phyloP scores from a whole-genome alignment of 176 grass and related monocot genomes.

The Aegilops longissima region DNA sequence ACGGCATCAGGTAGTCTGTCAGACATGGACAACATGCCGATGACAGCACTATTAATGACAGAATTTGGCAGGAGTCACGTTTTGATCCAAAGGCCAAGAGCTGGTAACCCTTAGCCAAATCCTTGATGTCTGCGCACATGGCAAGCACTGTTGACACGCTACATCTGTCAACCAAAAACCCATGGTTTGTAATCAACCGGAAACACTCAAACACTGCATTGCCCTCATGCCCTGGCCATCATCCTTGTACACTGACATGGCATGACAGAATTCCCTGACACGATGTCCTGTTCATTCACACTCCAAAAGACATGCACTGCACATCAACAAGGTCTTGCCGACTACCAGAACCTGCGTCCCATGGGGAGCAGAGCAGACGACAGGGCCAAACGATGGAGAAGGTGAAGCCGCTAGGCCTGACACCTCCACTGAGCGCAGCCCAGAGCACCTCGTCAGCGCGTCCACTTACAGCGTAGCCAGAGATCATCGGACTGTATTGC shows the following conservation, averaged over 20 bases:
- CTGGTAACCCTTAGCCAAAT: slow-evolving; percentile 68
- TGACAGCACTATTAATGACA: slow-evolving; percentile 62
- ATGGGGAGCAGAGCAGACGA: slow-evolving; percentile 30
- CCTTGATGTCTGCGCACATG: slow-evolving; percentile 40
- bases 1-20: slow-evolving; percentile 54
- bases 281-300: slow-evolving; percentile 48
- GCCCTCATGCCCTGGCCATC: background rate
- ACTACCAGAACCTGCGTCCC: slow-evolving; percentile 57
- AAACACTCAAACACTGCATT: slow-evolving; percentile 54
- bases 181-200: slow-evolving; percentile 39
- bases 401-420: slow-evolving; percentile 55
- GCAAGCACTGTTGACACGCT: slow-evolving; percentile 53
- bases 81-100: slow-evolving; percentile 68
- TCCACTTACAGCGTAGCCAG: slow-evolving; percentile 40
- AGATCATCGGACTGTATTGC: slow-evolving; percentile 56
- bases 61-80: slow-evolving; percentile 58
- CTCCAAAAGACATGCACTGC: slow-evolving; percentile 43
- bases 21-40: slow-evolving; percentile 63
- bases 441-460: slow-evolving; percentile 23
- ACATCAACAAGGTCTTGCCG: slow-evolving; percentile 46
- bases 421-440: slow-evolving; percentile 4
- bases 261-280: slow-evolving; percentile 75
- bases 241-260: slow-evolving; percentile 56
- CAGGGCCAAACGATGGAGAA: slow-evolving; percentile 53
- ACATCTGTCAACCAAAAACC: slow-evolving; percentile 56